Evolutionary conservation across 192 early-diverging fungal genomes (phyloP).

Genomic region (Backusella macrospora): DNA sequence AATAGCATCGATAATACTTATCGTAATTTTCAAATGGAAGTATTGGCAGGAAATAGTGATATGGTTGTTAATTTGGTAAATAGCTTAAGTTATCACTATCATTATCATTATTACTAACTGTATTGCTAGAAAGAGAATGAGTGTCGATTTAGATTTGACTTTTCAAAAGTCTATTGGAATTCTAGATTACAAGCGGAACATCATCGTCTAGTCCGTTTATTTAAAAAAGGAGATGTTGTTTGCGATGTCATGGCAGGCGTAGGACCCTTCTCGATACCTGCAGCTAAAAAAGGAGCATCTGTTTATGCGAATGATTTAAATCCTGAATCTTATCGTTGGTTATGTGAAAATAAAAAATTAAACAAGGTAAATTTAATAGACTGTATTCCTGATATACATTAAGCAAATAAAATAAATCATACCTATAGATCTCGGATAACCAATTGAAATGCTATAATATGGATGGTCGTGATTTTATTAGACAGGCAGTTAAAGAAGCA

Average conservation of each 20-base stretch:
- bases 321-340: slow-evolving; percentile 80
- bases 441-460: slow-evolving; percentile 70
- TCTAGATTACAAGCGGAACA: slow-evolving; percentile 95
- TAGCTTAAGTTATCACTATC: background rate
- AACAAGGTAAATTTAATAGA: slow-evolving; percentile 73
- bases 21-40: slow-evolving; percentile 96
- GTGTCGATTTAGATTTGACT: slow-evolving; percentile 92
- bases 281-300: slow-evolving; percentile 75
- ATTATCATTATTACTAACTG: background rate
- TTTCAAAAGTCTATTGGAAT: slow-evolving; percentile 99
- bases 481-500: slow-evolving; percentile 66
- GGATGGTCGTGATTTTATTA: slow-evolving; percentile 92
- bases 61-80: slow-evolving; percentile 84
- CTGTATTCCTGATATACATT: background rate
- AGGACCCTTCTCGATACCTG: slow-evolving; percentile 95
- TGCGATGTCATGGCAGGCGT: slow-evolving; percentile 99
- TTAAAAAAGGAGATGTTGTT: slow-evolving; percentile 69
- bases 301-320: slow-evolving; percentile 99
- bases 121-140: slow-evolving; percentile 78
- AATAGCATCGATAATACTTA: slow-evolving; percentile 95
- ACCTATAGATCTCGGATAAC: background rate
- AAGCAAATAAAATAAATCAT: slow-evolving; percentile 45
- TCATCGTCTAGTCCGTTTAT: slow-evolving; percentile 82
- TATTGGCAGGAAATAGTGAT: slow-evolving; percentile 87
- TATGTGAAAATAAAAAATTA: slow-evolving; percentile 76